Evolutionary conservation across 2,329 filamentous ascomycete genomes (phyloP), one percentile per base, ranked within the genome.

Genomic region (Phoma sp.): DNA sequence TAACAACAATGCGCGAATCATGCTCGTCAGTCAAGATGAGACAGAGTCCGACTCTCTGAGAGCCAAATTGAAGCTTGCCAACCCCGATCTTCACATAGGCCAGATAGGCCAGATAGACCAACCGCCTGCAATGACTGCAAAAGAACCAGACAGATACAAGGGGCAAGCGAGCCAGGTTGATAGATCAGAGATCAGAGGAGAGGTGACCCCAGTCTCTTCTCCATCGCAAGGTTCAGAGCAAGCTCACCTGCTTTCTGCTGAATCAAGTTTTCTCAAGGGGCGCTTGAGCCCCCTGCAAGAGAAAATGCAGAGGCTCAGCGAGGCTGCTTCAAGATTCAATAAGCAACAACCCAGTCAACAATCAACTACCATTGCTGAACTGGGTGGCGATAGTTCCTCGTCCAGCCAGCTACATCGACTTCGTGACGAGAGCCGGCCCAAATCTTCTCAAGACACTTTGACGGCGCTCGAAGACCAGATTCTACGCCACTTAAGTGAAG

Each of bases 271-370:
- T 29, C 27, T 6, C 27, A 45, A 33, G 43, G 47, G 37, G n/a
- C 38, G 10, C 18, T 39, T 36, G 40, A 60, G 56, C 29, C 32
- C 44, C 24, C 22, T 60, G 2, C 50, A 60, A 45, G 35, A 13
- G 42, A 59, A 57, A 27, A 52, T 59, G 44, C 54, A 63, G 18
- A 51, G 36, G 22, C 44, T 59, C 10, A 52, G 47, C 30, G 42
- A 50, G 41, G 54, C 49, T 24, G 36, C 52, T 10, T 48, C 52
- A 1, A 41, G n/a, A 24, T 55, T 55, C 25, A 23, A 30, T 14
- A 25, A n/a, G 3, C 30, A 50, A 4, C 42, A 40, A n/a, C 35
- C 42, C n/a, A 36, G 46, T 23, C 47, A 39, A 25, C 41, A 40
- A 41, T 49, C 33, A 22, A 30, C 18, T 7, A 42, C 23, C 7